Evolutionary conservation across 352 stramenopile genomes (phyloP), one percentile per base, ranked within the genome.

Genomic region (Pythium biforme): DNA sequence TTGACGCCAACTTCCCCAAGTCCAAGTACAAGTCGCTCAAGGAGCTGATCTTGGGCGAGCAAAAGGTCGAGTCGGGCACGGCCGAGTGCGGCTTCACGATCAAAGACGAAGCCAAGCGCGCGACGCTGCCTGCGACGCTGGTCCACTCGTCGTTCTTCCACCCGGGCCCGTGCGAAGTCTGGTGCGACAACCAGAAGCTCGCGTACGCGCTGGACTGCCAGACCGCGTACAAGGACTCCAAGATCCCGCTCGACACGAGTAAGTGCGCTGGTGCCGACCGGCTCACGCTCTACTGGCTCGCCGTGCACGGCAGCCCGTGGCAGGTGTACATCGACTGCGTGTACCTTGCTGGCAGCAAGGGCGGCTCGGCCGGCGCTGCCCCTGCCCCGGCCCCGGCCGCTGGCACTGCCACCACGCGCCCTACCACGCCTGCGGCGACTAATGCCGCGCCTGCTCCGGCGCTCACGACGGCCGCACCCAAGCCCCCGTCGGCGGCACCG

Each of bases 281-380:
- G 10, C 58, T 83, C 25, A 73, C 66, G 9, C 49, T 87, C 41
- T 83, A 83, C 73, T 90, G 79, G 81, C 52, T 88, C 34, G 81
- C 55, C 1, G 41, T 86, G n/a, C 76, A 86, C 37, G 65, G 69
- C 27, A 53, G 45, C 0, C 73, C 74, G 43, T 90, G 77, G 79
- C 76, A 90, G 39, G 75, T 86, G 25, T 90, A 88, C 66, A 72
- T 59, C n/a, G 72, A 84, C 69, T 87, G 77, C 45, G 77, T 83
- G 12, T 77, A 71, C 62, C 64, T 81, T 31, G 34, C 29, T 11
- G 50, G 50, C 15, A 56, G 50, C 19, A 74, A 69, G 5, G 20
- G 69, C 59, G 34, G 59, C 59, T 43, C 55, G 4, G 51, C 12
- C 11, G 48, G 29, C n/a, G 49, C 26, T 23, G 29, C 31, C 31